phyloP scores from a whole-genome alignment of 1,284 basidiomycete genomes.

The Pseudozyma sp. region DNA sequence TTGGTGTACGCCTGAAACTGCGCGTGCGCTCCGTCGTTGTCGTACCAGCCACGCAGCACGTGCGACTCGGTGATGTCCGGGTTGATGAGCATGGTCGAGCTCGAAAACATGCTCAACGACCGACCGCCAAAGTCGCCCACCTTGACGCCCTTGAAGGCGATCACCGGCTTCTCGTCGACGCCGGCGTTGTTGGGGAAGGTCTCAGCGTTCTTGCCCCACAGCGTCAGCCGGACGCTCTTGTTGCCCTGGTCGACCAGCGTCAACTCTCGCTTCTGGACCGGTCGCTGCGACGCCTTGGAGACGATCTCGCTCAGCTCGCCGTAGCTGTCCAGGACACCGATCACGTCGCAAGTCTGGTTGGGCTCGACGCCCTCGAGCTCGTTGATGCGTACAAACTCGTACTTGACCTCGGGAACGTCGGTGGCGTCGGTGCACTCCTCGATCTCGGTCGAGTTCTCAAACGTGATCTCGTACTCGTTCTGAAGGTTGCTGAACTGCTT shows the following conservation, averaged over 20 bases:
- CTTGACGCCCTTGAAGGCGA: slow-evolving; percentile 92
- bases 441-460: slow-evolving; percentile 75
- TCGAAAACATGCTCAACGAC: slow-evolving; percentile 79
- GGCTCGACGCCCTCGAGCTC: slow-evolving; percentile 65
- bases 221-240: slow-evolving; percentile 84
- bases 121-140: slow-evolving; percentile 92
- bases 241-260: slow-evolving; percentile 86
- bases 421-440: slow-evolving; percentile 63
- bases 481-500: slow-evolving; percentile 92
- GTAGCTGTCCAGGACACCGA: slow-evolving; percentile 62
- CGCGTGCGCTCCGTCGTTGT: slow-evolving; percentile 58
- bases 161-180: slow-evolving; percentile 63
- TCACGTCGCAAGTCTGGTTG: slow-evolving; percentile 69
- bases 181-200: slow-evolving; percentile 72
- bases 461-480: slow-evolving; percentile 93
- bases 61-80: slow-evolving; percentile 91
- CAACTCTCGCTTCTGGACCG: slow-evolving; percentile 66
- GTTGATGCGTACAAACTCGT: slow-evolving; percentile 65
- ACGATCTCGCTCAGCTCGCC: slow-evolving; percentile 65
- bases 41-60: slow-evolving; percentile 86
- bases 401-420: slow-evolving; percentile 68
- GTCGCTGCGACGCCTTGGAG: slow-evolving; percentile 66
- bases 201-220: slow-evolving; percentile 97
- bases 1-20: slow-evolving; percentile 70
- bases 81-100: slow-evolving; percentile 73